Evolutionary conservation across 257 asterid species (phyloP), one percentile per base, ranked within the genome.

Genomic region (Solanum medicagineum): DNA sequence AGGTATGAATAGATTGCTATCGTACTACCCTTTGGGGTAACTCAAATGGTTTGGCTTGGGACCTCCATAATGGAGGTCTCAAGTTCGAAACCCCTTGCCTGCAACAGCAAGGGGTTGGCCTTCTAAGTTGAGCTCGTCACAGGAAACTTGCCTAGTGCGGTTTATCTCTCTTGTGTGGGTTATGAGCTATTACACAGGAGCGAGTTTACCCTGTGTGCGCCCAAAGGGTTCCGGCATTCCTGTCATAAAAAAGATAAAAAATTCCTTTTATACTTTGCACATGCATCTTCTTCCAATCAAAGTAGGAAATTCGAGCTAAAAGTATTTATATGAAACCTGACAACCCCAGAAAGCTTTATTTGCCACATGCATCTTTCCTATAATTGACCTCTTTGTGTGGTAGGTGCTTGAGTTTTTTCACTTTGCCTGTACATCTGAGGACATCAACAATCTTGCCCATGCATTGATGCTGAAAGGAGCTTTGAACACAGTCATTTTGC

Each of bases 371-470:
- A 40, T 70, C 5, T 42, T 19, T 42, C 29, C 22, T 26, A 17
- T 15, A 29, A 26, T 81, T 44, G 68, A 80, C 44, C 81, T 71
- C 77, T 60, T 55, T 36, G 7, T 26, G 29, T 79, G 83, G 26
- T 74, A 89, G 93, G 93, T 89, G 82, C 91, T 89, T 54, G 93
- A 91, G 73, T 91, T 91, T 83, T 88, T 91, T 85, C 93, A 91
- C 87, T 91, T 91, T 86, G 91, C 93, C 12, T 91, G 93, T 84
- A 91, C 93, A 42, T 89, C 92, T 53, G 93, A 91, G 86, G 93
- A 91, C 86, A 91, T 91, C 81, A 91, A 91, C 89, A 91, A 91
- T 73, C 91, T 91, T 59, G 91, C 93, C 55, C 90, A 91, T 85
- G 93, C 92, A 16, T 54, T 91, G 73, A 91, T 91, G 92, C 84